Evolutionary conservation across 768 basidiomycete species (phyloP).

Genomic region (Mycena capillaripes): DNA sequence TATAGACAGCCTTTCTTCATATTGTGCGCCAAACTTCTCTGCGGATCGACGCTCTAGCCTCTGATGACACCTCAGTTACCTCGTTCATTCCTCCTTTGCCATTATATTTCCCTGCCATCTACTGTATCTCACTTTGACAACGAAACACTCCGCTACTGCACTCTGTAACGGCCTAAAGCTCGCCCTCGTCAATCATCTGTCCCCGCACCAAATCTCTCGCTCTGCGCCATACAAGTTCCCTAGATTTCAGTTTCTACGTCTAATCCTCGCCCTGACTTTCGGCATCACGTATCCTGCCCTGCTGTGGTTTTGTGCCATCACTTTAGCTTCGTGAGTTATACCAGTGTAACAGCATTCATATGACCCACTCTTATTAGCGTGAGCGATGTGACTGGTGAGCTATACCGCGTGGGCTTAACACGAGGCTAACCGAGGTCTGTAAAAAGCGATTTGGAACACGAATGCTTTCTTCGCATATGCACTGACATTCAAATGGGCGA

Average conservation of each 20-base stretch:
- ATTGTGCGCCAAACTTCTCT: conserved; percentile 67
- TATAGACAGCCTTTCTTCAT: conserved; percentile 93
- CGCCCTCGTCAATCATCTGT: conserved; percentile 64
- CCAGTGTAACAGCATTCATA: conserved; percentile 21
- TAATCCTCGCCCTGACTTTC: conserved; percentile 60
- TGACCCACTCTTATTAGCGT: conserved; percentile 60
- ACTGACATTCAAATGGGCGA: conserved; percentile 72
- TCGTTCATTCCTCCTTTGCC: conserved; percentile 87
- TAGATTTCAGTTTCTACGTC: conserved; percentile 50
- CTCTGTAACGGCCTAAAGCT: conserved; percentile 66
- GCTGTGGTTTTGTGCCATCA: conserved; percentile 83
- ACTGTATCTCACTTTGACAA: conserved; percentile 67
- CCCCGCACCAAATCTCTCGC: conserved; percentile 48
- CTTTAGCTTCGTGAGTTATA: conserved; percentile 77
- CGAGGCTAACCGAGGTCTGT: conserved; percentile 30
- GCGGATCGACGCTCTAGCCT: neutral
- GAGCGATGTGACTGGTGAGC: conserved; percentile 81
- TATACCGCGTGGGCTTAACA: conserved; percentile 9
- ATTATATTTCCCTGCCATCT: conserved; percentile 90
- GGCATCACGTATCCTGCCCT: conserved; percentile 76
- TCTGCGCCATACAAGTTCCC: conserved; percentile 51
- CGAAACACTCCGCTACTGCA: conserved; percentile 60
- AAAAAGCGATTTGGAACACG: conserved; percentile 83
- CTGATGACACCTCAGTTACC: conserved; percentile 65
- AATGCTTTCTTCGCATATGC: conserved; percentile 94